Base-by-base conservation (phyloP, 2,329 filamentous ascomycete species). In the Fusarium pseudonygamai region DNA sequence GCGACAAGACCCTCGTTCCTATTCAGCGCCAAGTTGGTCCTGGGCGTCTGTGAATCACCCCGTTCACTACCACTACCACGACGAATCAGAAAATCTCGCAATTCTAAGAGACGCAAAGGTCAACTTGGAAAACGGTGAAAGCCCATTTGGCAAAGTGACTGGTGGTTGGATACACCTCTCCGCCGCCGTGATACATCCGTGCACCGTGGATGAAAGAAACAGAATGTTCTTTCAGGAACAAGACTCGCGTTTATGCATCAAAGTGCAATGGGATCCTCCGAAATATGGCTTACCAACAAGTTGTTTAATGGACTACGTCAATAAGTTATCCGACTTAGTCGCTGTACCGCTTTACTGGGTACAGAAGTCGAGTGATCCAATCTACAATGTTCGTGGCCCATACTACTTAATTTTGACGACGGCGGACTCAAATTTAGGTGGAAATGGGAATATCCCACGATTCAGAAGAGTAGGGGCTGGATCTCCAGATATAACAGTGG, bases 31-130 rank as follows among this genome's bases (percentile, higher is more conserved):
- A 7, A 57, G 32, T 13, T 43, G 60, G 60, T 59, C 53, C 22
- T 50, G 53, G 53, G 53, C 43, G 4, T 64, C 60, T 22, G 12
- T 50, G 15, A 43, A 37, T 11, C 4, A 22, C 7, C 30, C 30
- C 3, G 18, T 32, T 18, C 5, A 7, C 1, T 34, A 37, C 2
- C 0, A 3, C 5, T 28, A 22, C 5, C 4, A 22, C 3, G 7
- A n/a, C 3, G 28, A 12, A n/a, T 6, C 3, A 30, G 13, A 42
- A 7, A 20, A 6, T 15, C 37, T 60, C 7, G 55, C 45, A 7
- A 5, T 39, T 20, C 0, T 60, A 3, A 42, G 42, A 50, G 53
- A 9, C 1, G 53, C 36, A 59, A 40, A 13, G 1, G 20, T 43
- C 0, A 16, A 45, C 4, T 3, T 50, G 4, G 24, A 50, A 7